Conservation (phyloP, 371 early-diverging fungal genomes). For the Rhizopus delemar region DNA sequence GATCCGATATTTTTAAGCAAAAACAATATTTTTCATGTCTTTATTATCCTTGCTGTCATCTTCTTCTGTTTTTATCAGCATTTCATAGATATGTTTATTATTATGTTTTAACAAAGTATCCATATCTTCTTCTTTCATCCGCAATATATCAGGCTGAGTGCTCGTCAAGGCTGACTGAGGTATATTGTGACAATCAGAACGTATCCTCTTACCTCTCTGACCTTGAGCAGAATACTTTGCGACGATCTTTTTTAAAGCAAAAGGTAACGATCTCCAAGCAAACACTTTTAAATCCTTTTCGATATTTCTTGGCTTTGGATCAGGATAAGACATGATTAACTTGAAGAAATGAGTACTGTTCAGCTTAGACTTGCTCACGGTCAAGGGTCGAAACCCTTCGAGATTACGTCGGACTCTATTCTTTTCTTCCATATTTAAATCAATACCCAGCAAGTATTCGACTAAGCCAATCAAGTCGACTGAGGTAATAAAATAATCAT, state of each 20-base stretch:
- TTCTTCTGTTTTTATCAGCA: no score
- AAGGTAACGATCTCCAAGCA: constrained; percentile 67
- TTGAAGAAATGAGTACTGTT: constrained; percentile 75
- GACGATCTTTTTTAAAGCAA: constrained; percentile 73
- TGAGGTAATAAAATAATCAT: constrained; percentile 73
- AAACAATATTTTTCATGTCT: constrained; percentile 11
- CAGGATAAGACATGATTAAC: constrained; percentile 74
- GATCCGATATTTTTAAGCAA: no score
- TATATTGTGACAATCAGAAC: background rate
- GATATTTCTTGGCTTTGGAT: constrained; percentile 82
- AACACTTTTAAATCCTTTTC: constrained; percentile 85
- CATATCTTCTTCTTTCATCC: constrained; percentile 43
- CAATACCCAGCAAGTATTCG: constrained; percentile 65
- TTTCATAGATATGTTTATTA: no score
- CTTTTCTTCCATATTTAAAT: constrained; percentile 77
- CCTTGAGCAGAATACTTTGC: constrained; percentile 58
- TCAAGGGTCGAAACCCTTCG: constrained; percentile 76
- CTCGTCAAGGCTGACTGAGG: background rate
- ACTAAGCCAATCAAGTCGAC: constrained; percentile 74
- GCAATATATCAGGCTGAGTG: no score
- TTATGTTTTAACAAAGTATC: background rate
- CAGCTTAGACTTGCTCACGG: constrained; percentile 70
- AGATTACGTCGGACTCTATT: constrained; percentile 81
- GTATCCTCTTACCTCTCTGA: background rate
- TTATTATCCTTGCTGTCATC: background rate